Evolutionary conservation across 192 early-diverging fungal species (phyloP).

Genomic region (Mortierella claussenii): DNA sequence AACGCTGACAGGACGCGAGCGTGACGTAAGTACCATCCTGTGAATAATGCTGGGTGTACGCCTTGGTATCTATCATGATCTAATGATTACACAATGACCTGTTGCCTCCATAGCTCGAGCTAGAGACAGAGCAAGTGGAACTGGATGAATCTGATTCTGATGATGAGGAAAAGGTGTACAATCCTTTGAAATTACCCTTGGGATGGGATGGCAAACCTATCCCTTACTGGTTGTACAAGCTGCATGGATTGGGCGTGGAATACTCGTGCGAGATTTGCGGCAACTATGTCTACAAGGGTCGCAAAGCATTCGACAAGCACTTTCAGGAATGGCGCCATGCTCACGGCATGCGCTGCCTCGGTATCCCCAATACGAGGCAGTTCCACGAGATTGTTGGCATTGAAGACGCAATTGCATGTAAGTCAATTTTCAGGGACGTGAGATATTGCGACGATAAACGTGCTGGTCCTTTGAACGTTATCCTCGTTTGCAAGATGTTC

Average conservation of each 20-base stretch:
- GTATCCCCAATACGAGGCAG: conserved; percentile 90
- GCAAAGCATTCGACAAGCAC: conserved; percentile 96
- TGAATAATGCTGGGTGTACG: too few species aligned
- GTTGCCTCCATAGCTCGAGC: conserved; percentile 59
- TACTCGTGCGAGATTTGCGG: conserved; percentile 98
- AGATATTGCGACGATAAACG: too few species aligned
- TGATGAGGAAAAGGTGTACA: conserved; percentile 93
- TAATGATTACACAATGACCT: background rate
- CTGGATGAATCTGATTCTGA: conserved; percentile 71
- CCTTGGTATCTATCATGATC: too few species aligned
- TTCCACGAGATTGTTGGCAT: conserved; percentile 93
- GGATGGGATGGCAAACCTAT: conserved; percentile 99
- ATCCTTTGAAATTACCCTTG: conserved; percentile 94
- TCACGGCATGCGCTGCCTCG: conserved; percentile 91
- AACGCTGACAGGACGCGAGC: conserved; percentile 88
- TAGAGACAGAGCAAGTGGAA: conserved; percentile 77
- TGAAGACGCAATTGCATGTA: conserved; percentile 88
- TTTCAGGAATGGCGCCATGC: conserved; percentile 97
- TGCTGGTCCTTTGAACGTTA: too few species aligned
- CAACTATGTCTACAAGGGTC: conserved; percentile 92
- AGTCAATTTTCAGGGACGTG: too few species aligned
- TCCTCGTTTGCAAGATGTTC: too few species aligned
- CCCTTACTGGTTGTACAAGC: conserved; percentile 98
- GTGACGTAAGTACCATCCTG: conserved; percentile 68
- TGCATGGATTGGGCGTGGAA: conserved; percentile 94